phyloP scores from a whole-genome alignment of 2,329 filamentous ascomycete species.

The Cladosporium sp. region DNA sequence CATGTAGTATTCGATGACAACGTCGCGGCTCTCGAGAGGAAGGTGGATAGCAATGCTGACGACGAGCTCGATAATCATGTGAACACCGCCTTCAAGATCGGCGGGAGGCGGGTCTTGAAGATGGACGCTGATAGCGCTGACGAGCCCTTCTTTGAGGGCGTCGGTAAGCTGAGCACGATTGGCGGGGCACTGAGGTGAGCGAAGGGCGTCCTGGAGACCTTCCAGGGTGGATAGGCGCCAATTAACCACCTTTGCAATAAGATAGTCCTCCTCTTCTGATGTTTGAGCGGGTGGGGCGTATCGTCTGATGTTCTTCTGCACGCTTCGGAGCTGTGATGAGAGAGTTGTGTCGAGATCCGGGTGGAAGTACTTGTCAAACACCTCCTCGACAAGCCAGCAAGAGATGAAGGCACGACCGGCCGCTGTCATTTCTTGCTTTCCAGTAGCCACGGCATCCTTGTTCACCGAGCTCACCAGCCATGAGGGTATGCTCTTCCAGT shows the following conservation, averaged over 20 bases:
- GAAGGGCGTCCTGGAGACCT: slow-evolving; percentile 73
- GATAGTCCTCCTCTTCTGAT: slow-evolving; percentile 84
- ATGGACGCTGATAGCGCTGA: slow-evolving; percentile 70
- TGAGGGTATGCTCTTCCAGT: slow-evolving; percentile 77
- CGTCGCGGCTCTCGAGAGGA: slow-evolving; percentile 86
- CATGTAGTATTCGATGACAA: slow-evolving; percentile 80
- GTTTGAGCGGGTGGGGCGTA: slow-evolving; percentile 72
- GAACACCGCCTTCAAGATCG: slow-evolving; percentile 82
- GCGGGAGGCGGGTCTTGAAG: slow-evolving; percentile 74
- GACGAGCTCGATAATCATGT: slow-evolving; percentile 90
- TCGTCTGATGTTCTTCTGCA: slow-evolving; percentile 83
- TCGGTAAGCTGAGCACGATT: slow-evolving; percentile 61
- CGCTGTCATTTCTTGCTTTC: slow-evolving; percentile 97
- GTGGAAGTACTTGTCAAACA: slow-evolving; percentile 92
- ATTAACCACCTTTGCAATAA: slow-evolving; percentile 82
- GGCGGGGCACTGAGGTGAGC: slow-evolving; percentile 63
- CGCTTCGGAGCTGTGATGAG: slow-evolving; percentile 76
- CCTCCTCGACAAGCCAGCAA: slow-evolving; percentile 84
- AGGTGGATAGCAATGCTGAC: slow-evolving; percentile 83
- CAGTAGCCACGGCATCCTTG: slow-evolving; percentile 78
- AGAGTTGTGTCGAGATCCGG: slow-evolving; percentile 76
- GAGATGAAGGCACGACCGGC: slow-evolving; percentile 87
- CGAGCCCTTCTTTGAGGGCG: slow-evolving; percentile 66
- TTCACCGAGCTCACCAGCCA: slow-evolving; percentile 84
- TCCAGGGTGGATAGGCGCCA: slow-evolving; percentile 95